These are phyloP conservation scores for Ascoidea asiatica DNA, from an alignment of 805 yeast species.

Conservation along the genomic window DNA sequence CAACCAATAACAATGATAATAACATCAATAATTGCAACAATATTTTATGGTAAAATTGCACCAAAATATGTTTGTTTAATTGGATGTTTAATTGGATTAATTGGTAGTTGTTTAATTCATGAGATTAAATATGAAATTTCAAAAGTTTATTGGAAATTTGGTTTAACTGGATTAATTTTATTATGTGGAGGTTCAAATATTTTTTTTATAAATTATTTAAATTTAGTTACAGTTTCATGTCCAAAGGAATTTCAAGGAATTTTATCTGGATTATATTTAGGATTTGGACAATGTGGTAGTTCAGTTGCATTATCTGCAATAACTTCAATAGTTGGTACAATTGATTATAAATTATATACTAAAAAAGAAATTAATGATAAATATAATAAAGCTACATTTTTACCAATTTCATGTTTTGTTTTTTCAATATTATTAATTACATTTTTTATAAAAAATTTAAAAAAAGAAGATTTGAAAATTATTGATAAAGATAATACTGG, in stretches of 20 bases:
- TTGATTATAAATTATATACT: no score
- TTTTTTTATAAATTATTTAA: slow-evolving; percentile 21
- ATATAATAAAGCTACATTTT: no score
- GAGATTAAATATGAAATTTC: slow-evolving; percentile 7
- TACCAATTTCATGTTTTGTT: no score
- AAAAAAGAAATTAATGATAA: no score
- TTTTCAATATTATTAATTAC: no score
- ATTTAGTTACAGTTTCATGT: slow-evolving; percentile 18
- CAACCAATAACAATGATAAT: no score
- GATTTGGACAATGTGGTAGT: slow-evolving; percentile 21
- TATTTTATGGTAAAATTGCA: slow-evolving; percentile 17
- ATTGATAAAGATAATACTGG: no score
- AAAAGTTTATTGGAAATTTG: slow-evolving; percentile 18
- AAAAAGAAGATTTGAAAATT: no score
- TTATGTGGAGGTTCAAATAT: slow-evolving; percentile 14
- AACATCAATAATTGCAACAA: slow-evolving; percentile 17
- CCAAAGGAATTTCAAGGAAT: slow-evolving; percentile 26
- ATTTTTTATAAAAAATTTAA: no score
- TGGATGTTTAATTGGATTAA: slow-evolving; percentile 10
- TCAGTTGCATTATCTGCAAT: slow-evolving; percentile 18
- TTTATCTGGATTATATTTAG: slow-evolving; percentile 23
- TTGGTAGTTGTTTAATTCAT: slow-evolving; percentile 15
- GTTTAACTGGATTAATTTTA: slow-evolving; percentile 12
- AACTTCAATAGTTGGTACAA: slow-evolving; percentile 16
- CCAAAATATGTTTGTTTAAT: slow-evolving; percentile 10